Percentiles rank a stretch among this genome's conserved stretches.
These are phyloP conservation scores for Musa troglodytarum DNA, from an alignment of 176 grass and related monocot species.

Conservation along the genomic window DNA sequence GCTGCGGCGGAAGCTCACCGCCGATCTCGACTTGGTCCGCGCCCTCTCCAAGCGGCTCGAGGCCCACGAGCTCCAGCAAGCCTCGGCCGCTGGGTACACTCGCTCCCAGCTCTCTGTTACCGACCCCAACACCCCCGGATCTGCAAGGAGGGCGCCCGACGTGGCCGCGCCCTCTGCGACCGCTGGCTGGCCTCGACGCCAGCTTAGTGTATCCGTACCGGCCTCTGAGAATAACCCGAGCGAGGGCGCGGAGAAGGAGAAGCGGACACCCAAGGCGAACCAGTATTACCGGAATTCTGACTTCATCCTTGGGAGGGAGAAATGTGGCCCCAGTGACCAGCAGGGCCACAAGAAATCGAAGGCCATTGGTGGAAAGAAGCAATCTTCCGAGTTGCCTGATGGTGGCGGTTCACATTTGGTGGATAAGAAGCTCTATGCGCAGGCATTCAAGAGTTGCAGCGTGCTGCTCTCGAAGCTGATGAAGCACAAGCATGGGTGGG, in stretches of 20 bases:
- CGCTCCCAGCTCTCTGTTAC: slow-evolving; percentile 51
- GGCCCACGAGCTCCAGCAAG: slow-evolving; percentile 18
- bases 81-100: neutral
- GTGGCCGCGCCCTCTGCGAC: neutral
- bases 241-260: slow-evolving; percentile 27
- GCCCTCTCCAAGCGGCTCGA: slow-evolving; percentile 36
- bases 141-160: neutral
- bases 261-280: slow-evolving; percentile 37
- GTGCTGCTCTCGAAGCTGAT: slow-evolving; percentile 12
- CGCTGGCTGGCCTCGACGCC: neutral
- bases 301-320: slow-evolving; percentile 82
- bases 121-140: slow-evolving; percentile 48
- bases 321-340: slow-evolving; percentile 24
- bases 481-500: slow-evolving; percentile 19
- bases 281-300: slow-evolving; percentile 65
- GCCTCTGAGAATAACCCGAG: neutral
- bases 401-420: neutral
- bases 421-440: slow-evolving; percentile 46
- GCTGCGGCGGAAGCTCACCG: slow-evolving; percentile 43
- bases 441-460: slow-evolving; percentile 19
- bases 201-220: neutral
- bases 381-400: slow-evolving; percentile 25
- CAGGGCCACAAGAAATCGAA: slow-evolving; percentile 58
- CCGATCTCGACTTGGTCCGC: slow-evolving; percentile 51
- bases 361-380: slow-evolving; percentile 39